Evolutionary conservation across 116 monocot genomes (phyloP).

Genomic region (Phalaenopsis hybrid): DNA sequence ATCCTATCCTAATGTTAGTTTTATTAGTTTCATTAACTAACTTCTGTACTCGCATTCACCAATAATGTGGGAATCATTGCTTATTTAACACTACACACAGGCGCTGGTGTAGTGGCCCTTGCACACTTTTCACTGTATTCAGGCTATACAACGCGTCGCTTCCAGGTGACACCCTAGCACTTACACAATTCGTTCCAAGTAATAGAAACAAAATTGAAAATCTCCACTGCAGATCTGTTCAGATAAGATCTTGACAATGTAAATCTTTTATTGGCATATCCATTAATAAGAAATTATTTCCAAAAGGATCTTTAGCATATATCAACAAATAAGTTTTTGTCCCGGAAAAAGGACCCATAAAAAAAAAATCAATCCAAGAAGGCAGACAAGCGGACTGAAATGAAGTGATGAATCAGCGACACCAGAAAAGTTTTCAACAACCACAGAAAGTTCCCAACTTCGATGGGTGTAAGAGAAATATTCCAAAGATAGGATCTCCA

Average conservation of each 20-base stretch:
- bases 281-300: constrained; percentile 49
- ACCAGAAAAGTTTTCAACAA: constrained; percentile 54
- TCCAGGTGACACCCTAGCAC: too few species aligned
- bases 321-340: constrained; percentile 43
- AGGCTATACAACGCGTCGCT: too few species aligned
- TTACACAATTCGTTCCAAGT: constrained; percentile 39
- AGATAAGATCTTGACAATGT: constrained; percentile 27
- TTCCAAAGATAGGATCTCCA: constrained; percentile 51
- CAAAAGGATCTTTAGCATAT: constrained; percentile 75
- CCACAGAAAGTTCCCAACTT: constrained; percentile 50
- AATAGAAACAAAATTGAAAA: constrained; percentile 27
- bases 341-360: constrained; percentile 50
- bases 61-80: too few species aligned
- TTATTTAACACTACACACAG: too few species aligned
- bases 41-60: too few species aligned
- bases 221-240: constrained; percentile 44
- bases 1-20: too few species aligned
- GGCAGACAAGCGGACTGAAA: constrained; percentile 51
- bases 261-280: constrained; percentile 28
- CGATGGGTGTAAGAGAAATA: constrained; percentile 56
- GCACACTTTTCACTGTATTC: too few species aligned
- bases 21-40: too few species aligned
- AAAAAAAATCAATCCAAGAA: constrained; percentile 35
- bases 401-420: constrained; percentile 57
- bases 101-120: too few species aligned